phyloP scores from a whole-genome alignment of 1,284 basidiomycete species.

The Vanrija sp. region DNA sequence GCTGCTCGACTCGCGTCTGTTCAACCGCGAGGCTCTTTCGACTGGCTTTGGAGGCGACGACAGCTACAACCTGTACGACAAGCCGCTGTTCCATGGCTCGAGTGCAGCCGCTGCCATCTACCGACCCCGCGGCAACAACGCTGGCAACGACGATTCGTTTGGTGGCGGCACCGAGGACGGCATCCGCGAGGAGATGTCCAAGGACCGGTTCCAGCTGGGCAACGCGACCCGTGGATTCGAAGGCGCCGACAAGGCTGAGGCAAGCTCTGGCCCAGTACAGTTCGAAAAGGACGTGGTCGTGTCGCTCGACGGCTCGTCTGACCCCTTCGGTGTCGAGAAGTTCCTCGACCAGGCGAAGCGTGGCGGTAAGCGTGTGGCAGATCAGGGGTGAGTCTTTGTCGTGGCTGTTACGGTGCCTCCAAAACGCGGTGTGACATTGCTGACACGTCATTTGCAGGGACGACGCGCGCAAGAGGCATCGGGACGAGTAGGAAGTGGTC shows the following conservation, averaged over 20 bases:
- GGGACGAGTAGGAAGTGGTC: constrained; percentile 6
- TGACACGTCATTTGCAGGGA: constrained; percentile 9
- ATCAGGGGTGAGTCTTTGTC: constrained; percentile 21
- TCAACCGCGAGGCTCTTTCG: constrained; percentile 89
- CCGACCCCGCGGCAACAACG: constrained; percentile 73
- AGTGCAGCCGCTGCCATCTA: constrained; percentile 97
- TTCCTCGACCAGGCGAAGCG: constrained; percentile 96
- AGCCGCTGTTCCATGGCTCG: constrained; percentile 91
- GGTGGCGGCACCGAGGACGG: constrained; percentile 94
- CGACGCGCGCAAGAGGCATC: constrained; percentile 19
- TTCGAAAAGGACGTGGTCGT: constrained; percentile 89
- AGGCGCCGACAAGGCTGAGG: constrained; percentile 59
- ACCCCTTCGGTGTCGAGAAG: constrained; percentile 97
- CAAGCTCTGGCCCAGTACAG: constrained; percentile 90
- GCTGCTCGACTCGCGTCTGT: constrained; percentile 93
- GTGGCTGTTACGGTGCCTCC: neutral
- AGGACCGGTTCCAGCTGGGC: constrained; percentile 93
- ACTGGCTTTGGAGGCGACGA: constrained; percentile 86
- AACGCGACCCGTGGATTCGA: constrained; percentile 77
- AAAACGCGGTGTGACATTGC: neutral
- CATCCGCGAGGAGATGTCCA: constrained; percentile 79
- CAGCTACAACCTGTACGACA: constrained; percentile 88
- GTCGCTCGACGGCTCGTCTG: constrained; percentile 51
- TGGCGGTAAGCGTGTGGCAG: constrained; percentile 75
- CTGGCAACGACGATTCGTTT: constrained; percentile 81